Percentiles rank a stretch among this genome's conserved stretches.
phyloP scores from a whole-genome alignment of 768 basidiomycete genomes.

The Russula brevipes region DNA sequence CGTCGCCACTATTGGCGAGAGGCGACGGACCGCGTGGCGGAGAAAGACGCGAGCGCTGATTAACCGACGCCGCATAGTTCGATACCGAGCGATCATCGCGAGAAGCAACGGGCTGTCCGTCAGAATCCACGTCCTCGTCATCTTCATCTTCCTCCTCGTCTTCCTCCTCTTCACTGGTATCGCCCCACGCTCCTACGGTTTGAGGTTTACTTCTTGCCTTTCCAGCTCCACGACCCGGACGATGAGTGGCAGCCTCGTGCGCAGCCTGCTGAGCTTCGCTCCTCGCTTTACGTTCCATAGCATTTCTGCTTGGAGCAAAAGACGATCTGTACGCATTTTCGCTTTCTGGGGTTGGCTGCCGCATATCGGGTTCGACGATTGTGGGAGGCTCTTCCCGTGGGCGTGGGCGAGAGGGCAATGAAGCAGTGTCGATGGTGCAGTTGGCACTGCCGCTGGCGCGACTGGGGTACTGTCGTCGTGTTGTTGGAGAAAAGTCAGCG shows the following conservation, averaged over 20 bases:
- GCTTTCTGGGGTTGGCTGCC: slow-evolving; percentile 27
- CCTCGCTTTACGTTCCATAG: slow-evolving; percentile 79
- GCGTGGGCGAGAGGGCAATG: slow-evolving; percentile 32
- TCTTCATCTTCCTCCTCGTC: slow-evolving; percentile 65
- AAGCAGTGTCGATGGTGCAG: slow-evolving; percentile 27
- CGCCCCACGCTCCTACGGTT: slow-evolving; percentile 46
- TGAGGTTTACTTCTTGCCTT: slow-evolving; percentile 40
- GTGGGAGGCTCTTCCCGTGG: slow-evolving; percentile 27
- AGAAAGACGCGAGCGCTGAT: slow-evolving; percentile 14
- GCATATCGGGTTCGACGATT: slow-evolving; percentile 28
- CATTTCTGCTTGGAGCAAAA: slow-evolving; percentile 81
- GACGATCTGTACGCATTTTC: slow-evolving; percentile 65
- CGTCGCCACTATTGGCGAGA: slow-evolving; percentile 7
- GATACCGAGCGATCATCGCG: slow-evolving; percentile 24
- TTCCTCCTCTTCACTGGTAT: slow-evolving; percentile 79
- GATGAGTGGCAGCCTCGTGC: slow-evolving; percentile 67
- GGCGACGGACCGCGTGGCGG: slow-evolving; percentile 23
- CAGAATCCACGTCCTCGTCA: slow-evolving; percentile 61
- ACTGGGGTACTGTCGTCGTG: slow-evolving; percentile 33
- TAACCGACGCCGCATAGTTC: slow-evolving; percentile 19
- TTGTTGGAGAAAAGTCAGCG: slow-evolving; percentile 66
- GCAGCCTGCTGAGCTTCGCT: slow-evolving; percentile 80
- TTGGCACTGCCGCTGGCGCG: slow-evolving; percentile 25
- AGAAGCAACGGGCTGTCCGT: slow-evolving; percentile 37
- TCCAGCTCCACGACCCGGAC: slow-evolving; percentile 58